Percentiles rank a stretch among this genome's conserved stretches.
Conservation (phyloP, 345 rosid genomes). For the Syzygium jambos region DNA sequence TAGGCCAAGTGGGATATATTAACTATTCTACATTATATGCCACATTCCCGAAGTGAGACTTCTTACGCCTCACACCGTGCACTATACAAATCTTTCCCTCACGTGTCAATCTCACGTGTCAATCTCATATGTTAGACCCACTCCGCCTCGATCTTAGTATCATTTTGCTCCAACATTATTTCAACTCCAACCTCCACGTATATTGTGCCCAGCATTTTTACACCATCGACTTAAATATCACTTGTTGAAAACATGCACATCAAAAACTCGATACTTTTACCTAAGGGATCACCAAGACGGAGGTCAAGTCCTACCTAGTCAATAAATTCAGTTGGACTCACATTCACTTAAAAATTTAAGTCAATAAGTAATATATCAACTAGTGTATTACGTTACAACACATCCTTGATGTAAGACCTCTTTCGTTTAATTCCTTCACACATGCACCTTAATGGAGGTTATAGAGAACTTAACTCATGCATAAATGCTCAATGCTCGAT, state of each 20-base stretch:
- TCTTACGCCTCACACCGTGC: not conserved
- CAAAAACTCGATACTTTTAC: not conserved
- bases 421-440: not conserved
- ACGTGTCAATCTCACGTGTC: not conserved
- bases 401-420: not conserved
- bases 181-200: not conserved
- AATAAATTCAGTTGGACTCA: no score
- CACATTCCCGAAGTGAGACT: not conserved
- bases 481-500: not conserved
- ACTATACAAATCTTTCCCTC: not conserved
- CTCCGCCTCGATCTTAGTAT: not conserved
- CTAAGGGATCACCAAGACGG: rapidly evolving
- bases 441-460: not conserved
- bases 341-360: not conserved
- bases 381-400: not conserved
- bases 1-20: not conserved
- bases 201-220: not conserved
- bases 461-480: not conserved
- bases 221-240: not conserved
- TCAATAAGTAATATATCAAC: not conserved
- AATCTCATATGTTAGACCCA: not conserved
- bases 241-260: not conserved
- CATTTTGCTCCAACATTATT: not conserved
- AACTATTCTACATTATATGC: not conserved
- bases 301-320: no score